Evolutionary conservation across 768 basidiomycete genomes (phyloP).

Genomic region (Amanita rimosa): DNA sequence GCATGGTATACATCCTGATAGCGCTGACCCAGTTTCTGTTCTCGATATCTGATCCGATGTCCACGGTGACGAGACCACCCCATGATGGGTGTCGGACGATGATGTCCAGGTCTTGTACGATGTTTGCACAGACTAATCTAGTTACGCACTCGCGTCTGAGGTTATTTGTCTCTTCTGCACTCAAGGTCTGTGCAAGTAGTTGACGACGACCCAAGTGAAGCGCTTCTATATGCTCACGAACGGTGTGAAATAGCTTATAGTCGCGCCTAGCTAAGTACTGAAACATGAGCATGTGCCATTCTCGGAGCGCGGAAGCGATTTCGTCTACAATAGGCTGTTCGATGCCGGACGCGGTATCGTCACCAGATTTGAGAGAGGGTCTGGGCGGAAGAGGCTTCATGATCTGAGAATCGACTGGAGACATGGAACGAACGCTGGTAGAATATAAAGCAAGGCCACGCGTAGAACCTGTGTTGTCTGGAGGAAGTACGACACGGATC

Average conservation of each 20-base stretch:
- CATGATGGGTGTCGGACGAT: conserved; percentile 93
- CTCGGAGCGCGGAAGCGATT: conserved; percentile 90
- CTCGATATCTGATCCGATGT: conserved; percentile 76
- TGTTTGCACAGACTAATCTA: conserved; percentile 79
- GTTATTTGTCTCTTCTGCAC: conserved; percentile 72
- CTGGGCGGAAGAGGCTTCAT: conserved; percentile 76
- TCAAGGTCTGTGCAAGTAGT: conserved; percentile 78
- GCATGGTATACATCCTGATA: conserved; percentile 86
- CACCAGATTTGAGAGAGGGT: conserved; percentile 90
- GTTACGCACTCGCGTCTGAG: conserved; percentile 82
- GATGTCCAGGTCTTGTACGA: conserved; percentile 86
- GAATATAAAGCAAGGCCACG: conserved; percentile 66
- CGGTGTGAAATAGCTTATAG: conserved; percentile 79
- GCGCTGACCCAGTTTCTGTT: conserved; percentile 80
- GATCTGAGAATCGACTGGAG: conserved; percentile 51
- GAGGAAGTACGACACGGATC: conserved; percentile 62
- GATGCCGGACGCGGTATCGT: conserved; percentile 79
- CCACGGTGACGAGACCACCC: conserved; percentile 85
- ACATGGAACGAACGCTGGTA: conserved; percentile 63
- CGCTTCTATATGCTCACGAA: conserved; percentile 83
- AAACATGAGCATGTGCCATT: conserved; percentile 92
- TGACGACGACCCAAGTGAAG: conserved; percentile 89
- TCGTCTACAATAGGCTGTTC: conserved; percentile 91
- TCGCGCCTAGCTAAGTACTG: conserved; percentile 83
- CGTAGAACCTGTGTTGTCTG: conserved; percentile 64